These are phyloP conservation scores for Tolypocladium album DNA, from an alignment of 2,329 filamentous ascomycete genomes.

Conservation along the genomic window DNA sequence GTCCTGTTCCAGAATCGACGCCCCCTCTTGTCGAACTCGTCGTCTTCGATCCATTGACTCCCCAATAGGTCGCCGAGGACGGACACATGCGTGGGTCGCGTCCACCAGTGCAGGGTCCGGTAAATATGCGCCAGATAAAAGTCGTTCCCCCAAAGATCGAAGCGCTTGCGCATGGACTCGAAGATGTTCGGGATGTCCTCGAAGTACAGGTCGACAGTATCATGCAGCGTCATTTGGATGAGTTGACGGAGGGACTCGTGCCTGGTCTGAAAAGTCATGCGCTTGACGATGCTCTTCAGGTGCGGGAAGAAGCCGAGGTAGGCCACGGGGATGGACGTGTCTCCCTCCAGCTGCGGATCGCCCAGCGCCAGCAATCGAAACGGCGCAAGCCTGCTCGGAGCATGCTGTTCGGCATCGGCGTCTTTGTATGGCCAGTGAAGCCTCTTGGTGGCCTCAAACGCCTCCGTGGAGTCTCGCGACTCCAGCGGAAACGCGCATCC, in stretches of 20 bases:
- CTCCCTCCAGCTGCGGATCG: constrained; percentile 89
- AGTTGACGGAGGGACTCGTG: constrained; percentile 40
- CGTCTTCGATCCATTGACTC: constrained; percentile 86
- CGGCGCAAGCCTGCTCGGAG: constrained; percentile 41
- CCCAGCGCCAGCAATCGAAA: constrained; percentile 82
- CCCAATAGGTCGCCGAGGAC: constrained; percentile 88
- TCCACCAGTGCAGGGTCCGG: constrained; percentile 73
- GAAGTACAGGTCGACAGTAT: constrained; percentile 48
- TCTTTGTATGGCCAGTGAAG: constrained; percentile 29
- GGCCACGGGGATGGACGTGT: constrained; percentile 64
- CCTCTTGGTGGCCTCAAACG: constrained; percentile 24
- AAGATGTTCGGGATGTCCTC: constrained; percentile 60
- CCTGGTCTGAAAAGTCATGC: constrained; percentile 33
- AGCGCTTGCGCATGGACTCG: constrained; percentile 59
- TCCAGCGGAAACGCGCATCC: constrained; percentile 68
- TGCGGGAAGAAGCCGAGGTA: constrained; percentile 44
- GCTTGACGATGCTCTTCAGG: constrained; percentile 32
- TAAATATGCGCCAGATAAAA: constrained; percentile 92
- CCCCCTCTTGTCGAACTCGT: constrained; percentile 68
- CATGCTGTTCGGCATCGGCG: constrained; percentile 8
- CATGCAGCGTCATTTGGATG: constrained; percentile 42
- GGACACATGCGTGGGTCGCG: constrained; percentile 72
- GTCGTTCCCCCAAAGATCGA: constrained; percentile 91
- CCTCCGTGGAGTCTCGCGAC: constrained; percentile 20
- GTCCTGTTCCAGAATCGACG: constrained; percentile 71